Conservation (phyloP, 2,329 filamentous ascomycete species). For the Corynespora cassiicola region DNA sequence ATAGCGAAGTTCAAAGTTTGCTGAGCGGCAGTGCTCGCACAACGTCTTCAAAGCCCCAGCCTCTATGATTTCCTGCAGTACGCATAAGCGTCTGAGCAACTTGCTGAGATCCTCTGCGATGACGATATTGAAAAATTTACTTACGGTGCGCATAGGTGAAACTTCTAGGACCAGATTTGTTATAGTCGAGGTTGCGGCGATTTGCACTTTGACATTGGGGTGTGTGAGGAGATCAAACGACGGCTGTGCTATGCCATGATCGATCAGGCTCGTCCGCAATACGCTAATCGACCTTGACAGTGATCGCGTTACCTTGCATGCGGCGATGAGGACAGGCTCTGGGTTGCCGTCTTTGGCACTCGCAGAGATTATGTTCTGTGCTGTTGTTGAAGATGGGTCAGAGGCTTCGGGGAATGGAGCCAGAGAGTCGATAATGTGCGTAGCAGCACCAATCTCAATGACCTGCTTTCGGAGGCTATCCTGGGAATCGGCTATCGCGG, state of each 20-base stretch:
- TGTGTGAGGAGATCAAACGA: conserved; percentile 78
- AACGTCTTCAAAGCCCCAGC: conserved; percentile 77
- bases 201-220: conserved; percentile 77
- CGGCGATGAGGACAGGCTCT: conserved; percentile 78
- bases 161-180: conserved; percentile 88
- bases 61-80: conserved; percentile 70
- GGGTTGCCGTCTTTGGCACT: conserved; percentile 75
- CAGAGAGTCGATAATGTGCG: conserved; percentile 84
- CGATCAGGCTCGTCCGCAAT: conserved; percentile 84
- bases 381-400: conserved; percentile 29
- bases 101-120: background rate
- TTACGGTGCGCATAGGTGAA: conserved; percentile 87
- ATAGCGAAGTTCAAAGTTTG: conserved; percentile 77
- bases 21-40: conserved; percentile 83
- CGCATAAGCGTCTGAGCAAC: conserved; percentile 17
- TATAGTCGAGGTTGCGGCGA: conserved; percentile 83
- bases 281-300: conserved; percentile 85
- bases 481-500: conserved; percentile 80
- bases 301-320: conserved; percentile 81
- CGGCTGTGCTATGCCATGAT: conserved; percentile 80
- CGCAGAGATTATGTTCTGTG: conserved; percentile 35
- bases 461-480: conserved; percentile 85
- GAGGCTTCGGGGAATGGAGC: conserved; percentile 60
- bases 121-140: conserved; percentile 37
- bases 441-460: conserved; percentile 80